Base-by-base conservation (phyloP, 2,329 filamentous ascomycete species). In the Keithomyces neogunnii region DNA sequence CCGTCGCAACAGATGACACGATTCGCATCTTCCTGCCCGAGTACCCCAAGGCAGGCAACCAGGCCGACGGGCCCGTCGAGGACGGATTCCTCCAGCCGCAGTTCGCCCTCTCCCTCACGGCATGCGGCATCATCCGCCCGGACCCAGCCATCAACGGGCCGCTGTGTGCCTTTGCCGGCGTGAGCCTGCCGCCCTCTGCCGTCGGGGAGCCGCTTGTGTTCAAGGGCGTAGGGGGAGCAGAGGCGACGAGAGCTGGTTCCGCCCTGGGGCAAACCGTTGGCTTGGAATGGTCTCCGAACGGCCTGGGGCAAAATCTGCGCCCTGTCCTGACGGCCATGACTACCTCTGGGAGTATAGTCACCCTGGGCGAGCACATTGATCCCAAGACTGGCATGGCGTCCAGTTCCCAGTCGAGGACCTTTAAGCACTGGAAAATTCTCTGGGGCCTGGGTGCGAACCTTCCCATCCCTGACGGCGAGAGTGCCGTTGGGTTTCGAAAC, bases 221-320 rank as follows among this genome's bases (percentile, higher is more conserved):
- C 33, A 64, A 60, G 1, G 77, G 76, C 9, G 74, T 73, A 3
- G 77, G 77, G 0, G 61, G 58, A 4, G 73, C 73, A 3, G 56
- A 69, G 2, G 69, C 80, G 38, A 75, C 75, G 0, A 71, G 71
- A 13, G 69, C 71, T 2, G 78, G 77, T 3, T 66, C 64, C 5
- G 73, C 75, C 3, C 68, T 82, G 57, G 80, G 78, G 55, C 78
- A 82, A 56, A 71, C 78, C 13, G 70, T 81, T 11, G 64, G 69
- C 7, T 56, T 82, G 26, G 74, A 71, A 46, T 83, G 80, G 80
- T 82, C 78, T n/a, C 78, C 79, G 0, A 65, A 65, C n/a, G 77
- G 76, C 2, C 62, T 83, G n/a, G 79, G 80, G 1, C 70, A 72
- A 40, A 80, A 81, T 57, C 61, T 71, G 6, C 70, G 80, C 1